A percentile compares a stretch with the other conserved stretches of the same genome.
Conservation (phyloP, 441 rosid genomes). For the Daphne laureola region DNA sequence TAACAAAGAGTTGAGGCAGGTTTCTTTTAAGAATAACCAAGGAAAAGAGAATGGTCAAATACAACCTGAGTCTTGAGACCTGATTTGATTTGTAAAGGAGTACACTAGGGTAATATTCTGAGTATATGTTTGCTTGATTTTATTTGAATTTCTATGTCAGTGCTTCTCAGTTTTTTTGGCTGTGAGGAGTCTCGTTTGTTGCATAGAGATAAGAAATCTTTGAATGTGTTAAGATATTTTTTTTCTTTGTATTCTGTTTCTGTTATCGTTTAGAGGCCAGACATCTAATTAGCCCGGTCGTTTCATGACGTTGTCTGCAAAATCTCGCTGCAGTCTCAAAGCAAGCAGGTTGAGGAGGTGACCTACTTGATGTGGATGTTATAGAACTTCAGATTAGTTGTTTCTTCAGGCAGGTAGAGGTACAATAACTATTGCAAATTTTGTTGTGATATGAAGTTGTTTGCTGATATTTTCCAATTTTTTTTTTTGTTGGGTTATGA, state of each 20-base stretch:
- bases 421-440: constrained; percentile 27
- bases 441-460: constrained; percentile 14
- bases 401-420: constrained; percentile 52
- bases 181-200: too few relatives aligned
- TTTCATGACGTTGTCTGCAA: constrained; percentile 46
- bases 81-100: too few relatives aligned
- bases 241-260: constrained; percentile 5
- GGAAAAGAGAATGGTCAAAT: too few relatives aligned
- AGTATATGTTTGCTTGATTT: too few relatives aligned
- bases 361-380: constrained; percentile 43
- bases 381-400: constrained; percentile 51
- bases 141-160: too few relatives aligned
- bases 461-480: not conserved
- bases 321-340: constrained; percentile 70
- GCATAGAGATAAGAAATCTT: too few relatives aligned
- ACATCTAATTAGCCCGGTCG: constrained; percentile 21
- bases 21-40: too few relatives aligned
- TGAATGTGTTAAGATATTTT: too few relatives aligned
- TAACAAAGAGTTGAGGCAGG: too few relatives aligned
- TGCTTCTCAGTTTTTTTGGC: too few relatives aligned
- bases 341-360: constrained; percentile 75
- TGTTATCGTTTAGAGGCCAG: constrained; percentile 24
- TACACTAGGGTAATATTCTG: too few relatives aligned
- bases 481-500: not conserved
- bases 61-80: too few relatives aligned